Evolutionary conservation across 352 stramenopile species (phyloP).

Genomic region (Lagenidium giganteum): DNA sequence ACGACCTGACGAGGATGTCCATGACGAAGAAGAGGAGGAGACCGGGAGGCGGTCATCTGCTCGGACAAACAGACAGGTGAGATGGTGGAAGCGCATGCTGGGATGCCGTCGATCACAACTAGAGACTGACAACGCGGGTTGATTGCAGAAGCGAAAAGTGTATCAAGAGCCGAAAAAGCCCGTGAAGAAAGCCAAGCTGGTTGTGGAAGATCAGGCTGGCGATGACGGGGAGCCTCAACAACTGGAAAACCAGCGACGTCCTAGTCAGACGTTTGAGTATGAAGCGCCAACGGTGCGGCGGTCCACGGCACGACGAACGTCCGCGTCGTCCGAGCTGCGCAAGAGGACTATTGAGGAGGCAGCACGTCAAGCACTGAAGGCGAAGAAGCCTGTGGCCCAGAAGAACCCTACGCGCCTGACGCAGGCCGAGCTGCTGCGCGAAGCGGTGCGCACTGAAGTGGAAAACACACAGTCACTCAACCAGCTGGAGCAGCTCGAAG

Average conservation of each 20-base stretch:
- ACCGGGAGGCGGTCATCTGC: slow-evolving; percentile 21
- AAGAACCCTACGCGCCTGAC: slow-evolving; percentile 38
- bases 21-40: slow-evolving; percentile 58
- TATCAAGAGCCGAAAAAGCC: slow-evolving; percentile 25
- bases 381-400: slow-evolving; percentile 22
- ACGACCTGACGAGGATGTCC: slow-evolving; percentile 70
- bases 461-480: slow-evolving; percentile 79
- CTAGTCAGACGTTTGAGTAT: slow-evolving; percentile 15
- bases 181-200: slow-evolving; percentile 5
- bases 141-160: slow-evolving; percentile 4
- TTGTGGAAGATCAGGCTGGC: not conserved
- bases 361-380: slow-evolving; percentile 35
- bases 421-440: slow-evolving; percentile 58
- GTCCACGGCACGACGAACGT: slow-evolving; percentile 59
- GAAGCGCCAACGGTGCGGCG: slow-evolving; percentile 39
- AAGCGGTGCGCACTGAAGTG: slow-evolving; percentile 75
- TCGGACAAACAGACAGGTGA: slow-evolving; percentile 14
- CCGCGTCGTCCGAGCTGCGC: slow-evolving; percentile 51
- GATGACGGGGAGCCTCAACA: too few species aligned
- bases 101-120: slow-evolving; percentile 13
- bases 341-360: slow-evolving; percentile 47
- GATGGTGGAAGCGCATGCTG: slow-evolving; percentile 17
- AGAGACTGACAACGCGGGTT: slow-evolving; percentile 1
- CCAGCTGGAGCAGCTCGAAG: slow-evolving; percentile 70
- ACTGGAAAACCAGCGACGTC: too few species aligned